Evolutionary conservation across 2,329 filamentous ascomycete species (phyloP).

Genomic region (Apiospora marii): DNA sequence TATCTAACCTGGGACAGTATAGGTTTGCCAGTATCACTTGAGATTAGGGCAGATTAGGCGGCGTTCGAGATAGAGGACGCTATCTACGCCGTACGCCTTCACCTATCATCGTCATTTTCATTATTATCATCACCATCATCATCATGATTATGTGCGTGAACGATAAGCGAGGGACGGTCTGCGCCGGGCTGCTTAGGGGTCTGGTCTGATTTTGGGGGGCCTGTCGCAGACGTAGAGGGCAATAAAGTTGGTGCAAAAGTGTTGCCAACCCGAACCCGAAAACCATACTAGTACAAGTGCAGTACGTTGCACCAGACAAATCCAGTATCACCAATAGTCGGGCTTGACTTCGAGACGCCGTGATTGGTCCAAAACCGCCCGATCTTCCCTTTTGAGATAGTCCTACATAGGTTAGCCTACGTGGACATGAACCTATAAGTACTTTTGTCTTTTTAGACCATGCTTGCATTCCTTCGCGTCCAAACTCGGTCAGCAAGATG

Average conservation of each 20-base stretch:
- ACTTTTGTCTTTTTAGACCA: neutral
- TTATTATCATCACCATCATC: too few relatives aligned
- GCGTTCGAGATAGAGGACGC: neutral
- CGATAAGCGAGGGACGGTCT: neutral
- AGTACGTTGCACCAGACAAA: slow-evolving; percentile 17
- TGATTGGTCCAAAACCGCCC: slow-evolving; percentile 14
- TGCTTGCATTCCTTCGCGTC: neutral
- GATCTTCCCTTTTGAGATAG: slow-evolving; percentile 20
- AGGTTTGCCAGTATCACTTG: slow-evolving; percentile 6
- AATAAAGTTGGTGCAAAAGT: slow-evolving; percentile 8
- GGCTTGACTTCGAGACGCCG: neutral
- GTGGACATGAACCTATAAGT: slow-evolving; percentile 8
- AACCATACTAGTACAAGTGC: slow-evolving; percentile 14
- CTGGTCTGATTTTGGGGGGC: neutral
- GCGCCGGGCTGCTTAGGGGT: neutral
- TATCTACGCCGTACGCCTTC: neutral
- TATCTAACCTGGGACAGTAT: neutral
- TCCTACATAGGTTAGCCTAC: slow-evolving; percentile 15
- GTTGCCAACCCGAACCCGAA: neutral
- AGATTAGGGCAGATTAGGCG: neutral
- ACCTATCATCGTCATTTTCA: too few relatives aligned
- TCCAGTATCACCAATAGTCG: slow-evolving; percentile 9
- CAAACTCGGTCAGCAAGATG: neutral
- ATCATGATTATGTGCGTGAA: neutral
- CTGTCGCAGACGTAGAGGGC: neutral